Evolutionary conservation across 2,329 filamentous ascomycete genomes (phyloP).

Genomic region (Didymella segeticola): DNA sequence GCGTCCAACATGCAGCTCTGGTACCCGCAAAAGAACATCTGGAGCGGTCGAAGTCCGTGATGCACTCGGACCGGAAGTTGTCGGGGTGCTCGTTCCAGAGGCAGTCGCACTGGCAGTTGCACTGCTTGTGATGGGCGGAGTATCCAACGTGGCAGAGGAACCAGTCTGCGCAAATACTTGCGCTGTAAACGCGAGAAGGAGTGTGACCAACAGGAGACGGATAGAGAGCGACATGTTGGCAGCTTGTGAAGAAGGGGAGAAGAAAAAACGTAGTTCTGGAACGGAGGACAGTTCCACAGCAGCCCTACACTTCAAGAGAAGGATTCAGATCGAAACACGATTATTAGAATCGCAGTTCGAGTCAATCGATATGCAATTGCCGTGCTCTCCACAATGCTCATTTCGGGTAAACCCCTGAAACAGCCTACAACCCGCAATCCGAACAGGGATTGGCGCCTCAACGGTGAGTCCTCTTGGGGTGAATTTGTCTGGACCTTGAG

Average conservation of each 20-base stretch:
- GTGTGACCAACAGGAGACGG: slow-evolving; percentile 42
- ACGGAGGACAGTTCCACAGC: neutral
- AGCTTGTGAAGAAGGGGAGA: slow-evolving; percentile 20
- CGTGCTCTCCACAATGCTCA: slow-evolving; percentile 36
- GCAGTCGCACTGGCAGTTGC: slow-evolving; percentile 11
- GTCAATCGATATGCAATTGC: slow-evolving; percentile 26
- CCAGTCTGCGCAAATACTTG: slow-evolving; percentile 39
- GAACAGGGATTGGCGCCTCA: slow-evolving; percentile 31
- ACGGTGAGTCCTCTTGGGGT: slow-evolving; percentile 21
- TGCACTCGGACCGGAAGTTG: slow-evolving; percentile 34
- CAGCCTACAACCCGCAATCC: slow-evolving; percentile 26
- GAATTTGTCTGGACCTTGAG: slow-evolving; percentile 23
- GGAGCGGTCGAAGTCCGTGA: slow-evolving; percentile 52
- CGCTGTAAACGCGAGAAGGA: slow-evolving; percentile 34
- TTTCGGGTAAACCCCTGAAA: slow-evolving; percentile 45
- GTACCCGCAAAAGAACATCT: slow-evolving; percentile 65
- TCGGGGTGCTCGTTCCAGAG: slow-evolving; percentile 16
- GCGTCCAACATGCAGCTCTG: slow-evolving; percentile 63
- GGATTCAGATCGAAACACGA: slow-evolving; percentile 22
- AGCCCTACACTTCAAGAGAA: slow-evolving; percentile 5
- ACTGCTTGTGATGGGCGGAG: slow-evolving; percentile 39
- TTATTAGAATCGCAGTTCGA: slow-evolving; percentile 22
- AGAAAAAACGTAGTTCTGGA: slow-evolving; percentile 1
- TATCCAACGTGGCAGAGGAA: slow-evolving; percentile 29
- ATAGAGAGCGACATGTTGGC: slow-evolving; percentile 45